Conservation (phyloP, 768 basidiomycete genomes). For the Mrakia blollopis region DNA sequence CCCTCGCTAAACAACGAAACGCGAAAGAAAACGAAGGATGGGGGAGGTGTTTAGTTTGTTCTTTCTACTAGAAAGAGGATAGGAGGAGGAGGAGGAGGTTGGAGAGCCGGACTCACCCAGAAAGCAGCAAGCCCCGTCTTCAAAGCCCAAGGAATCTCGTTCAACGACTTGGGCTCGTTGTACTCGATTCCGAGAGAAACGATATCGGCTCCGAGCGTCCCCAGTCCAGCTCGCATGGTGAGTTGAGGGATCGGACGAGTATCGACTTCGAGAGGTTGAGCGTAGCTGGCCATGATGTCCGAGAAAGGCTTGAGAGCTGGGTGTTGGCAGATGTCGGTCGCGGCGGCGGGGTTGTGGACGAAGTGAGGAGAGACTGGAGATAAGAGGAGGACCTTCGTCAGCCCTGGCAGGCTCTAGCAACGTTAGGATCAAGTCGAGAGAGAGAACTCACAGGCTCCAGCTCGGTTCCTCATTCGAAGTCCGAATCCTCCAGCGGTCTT, state of each 20-base stretch:
- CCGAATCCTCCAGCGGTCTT: conserved; percentile 19
- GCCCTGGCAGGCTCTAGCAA: too few relatives aligned
- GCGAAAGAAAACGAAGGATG: too few relatives aligned
- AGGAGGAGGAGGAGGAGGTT: neutral
- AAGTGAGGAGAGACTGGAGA: conserved; percentile 23
- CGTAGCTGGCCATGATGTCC: conserved; percentile 16
- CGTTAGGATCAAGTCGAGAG: too few relatives aligned
- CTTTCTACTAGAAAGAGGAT: too few relatives aligned
- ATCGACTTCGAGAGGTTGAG: conserved; percentile 24
- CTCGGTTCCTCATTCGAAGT: conserved; percentile 9
- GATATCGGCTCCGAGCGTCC: conserved; percentile 14
- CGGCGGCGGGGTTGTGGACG: conserved; percentile 21
- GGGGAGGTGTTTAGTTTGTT: too few relatives aligned
- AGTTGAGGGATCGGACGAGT: conserved; percentile 27
- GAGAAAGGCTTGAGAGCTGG: conserved; percentile 10
- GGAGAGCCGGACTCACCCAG: conserved; percentile 19
- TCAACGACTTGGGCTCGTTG: too few relatives aligned
- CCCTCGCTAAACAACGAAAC: conserved; percentile 17
- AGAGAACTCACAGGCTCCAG: conserved; percentile 10
- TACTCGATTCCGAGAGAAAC: conserved; percentile 21
- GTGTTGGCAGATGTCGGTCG: conserved; percentile 21
- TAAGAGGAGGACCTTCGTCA: neutral
- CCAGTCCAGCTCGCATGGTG: conserved; percentile 4
- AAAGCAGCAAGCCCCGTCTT: conserved; percentile 18
- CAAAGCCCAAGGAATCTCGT: conserved; percentile 24